phyloP scores from a whole-genome alignment of 129 eudicot genomes.

The Dittrichia graveolens region DNA sequence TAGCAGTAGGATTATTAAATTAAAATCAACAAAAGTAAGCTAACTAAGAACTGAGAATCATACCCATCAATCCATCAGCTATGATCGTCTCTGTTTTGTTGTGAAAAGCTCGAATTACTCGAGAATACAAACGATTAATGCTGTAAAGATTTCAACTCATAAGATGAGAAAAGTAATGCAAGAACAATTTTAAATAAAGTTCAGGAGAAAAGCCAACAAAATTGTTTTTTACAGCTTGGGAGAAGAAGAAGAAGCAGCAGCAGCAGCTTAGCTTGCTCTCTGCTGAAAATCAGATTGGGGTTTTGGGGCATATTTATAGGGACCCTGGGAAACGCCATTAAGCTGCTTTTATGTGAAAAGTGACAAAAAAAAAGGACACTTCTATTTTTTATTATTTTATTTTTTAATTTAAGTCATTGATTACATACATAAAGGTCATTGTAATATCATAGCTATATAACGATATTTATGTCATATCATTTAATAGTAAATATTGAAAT shows the following conservation, averaged over 20 bases:
- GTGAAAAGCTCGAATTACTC: slow-evolving; percentile 1
- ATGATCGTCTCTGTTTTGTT: neutral
- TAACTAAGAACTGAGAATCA: neutral
- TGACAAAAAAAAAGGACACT: slow-evolving; percentile 16
- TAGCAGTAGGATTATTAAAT: neutral
- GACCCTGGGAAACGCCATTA: slow-evolving; percentile 5
- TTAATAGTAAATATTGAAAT: no score
- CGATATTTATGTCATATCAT: no score
- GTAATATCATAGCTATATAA: no score
- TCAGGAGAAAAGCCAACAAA: neutral
- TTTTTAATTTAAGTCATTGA: no score
- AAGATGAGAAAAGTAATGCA: neutral
- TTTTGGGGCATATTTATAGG: slow-evolving; percentile 26
- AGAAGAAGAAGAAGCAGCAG: neutral
- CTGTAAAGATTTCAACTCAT: neutral
- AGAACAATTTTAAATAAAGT: neutral
- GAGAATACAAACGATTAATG: neutral
- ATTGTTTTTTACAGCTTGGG: neutral
- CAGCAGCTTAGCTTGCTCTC: neutral
- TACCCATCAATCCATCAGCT: slow-evolving; percentile 18
- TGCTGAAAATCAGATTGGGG: slow-evolving; percentile 20
- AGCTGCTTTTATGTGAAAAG: slow-evolving; percentile 27
- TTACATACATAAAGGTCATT: no score
- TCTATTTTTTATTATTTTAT: neutral
- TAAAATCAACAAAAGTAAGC: neutral